Percentiles rank a stretch among this genome's conserved stretches.
Conservation (phyloP, 2,329 filamentous ascomycete genomes). For the Penicillium sp. region DNA sequence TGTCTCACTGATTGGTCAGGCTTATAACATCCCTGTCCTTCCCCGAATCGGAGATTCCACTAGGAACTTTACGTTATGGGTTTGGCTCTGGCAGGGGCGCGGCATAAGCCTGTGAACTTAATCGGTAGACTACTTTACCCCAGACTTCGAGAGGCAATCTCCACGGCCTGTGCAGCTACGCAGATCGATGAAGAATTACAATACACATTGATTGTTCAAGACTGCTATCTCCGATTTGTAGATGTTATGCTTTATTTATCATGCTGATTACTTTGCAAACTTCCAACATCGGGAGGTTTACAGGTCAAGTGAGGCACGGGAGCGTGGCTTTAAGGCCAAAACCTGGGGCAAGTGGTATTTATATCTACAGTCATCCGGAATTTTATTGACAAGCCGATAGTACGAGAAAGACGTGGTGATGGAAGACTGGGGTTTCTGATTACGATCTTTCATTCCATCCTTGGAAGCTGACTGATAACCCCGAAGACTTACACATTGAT, state of each 20-base stretch:
- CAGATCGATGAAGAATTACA: not conserved
- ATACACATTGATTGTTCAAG: not conserved
- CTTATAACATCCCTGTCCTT: not conserved
- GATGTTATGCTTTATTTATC: not conserved
- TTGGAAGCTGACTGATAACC: too few species aligned
- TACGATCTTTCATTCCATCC: too few species aligned
- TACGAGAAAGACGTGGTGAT: not conserved
- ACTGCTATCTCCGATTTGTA: not conserved
- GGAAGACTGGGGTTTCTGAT: too few species aligned
- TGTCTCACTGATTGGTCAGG: constrained; percentile 6
- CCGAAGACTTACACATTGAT: too few species aligned
- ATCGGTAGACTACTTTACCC: not conserved
- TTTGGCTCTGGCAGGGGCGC: not conserved
- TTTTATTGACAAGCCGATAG: not conserved
- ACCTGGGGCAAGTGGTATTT: not conserved
- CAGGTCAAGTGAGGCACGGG: not conserved
- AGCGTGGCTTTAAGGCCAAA: too few species aligned
- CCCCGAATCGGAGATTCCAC: constrained; percentile 8
- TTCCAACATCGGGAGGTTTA: not conserved
- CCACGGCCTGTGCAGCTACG: too few species aligned
- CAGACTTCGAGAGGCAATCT: too few species aligned
- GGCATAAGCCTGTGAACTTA: not conserved
- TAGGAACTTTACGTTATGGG: not conserved
- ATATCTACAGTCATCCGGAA: not conserved
- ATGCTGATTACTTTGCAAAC: not conserved